Evolutionary conservation across 495 filamentous ascomycete species (phyloP).

Genomic region (Penicillium canescens): DNA sequence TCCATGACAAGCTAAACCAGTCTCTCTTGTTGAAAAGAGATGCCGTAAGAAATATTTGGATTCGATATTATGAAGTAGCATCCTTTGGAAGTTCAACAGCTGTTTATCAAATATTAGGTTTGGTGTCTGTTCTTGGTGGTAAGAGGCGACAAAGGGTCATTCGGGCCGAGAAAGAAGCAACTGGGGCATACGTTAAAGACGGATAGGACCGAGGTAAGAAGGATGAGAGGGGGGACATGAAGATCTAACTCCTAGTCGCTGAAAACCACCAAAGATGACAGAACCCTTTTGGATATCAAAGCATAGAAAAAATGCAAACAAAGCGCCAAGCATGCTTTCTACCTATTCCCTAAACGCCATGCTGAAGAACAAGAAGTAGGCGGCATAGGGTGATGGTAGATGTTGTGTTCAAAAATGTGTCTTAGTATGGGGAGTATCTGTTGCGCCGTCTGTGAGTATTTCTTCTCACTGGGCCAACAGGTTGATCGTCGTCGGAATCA

Average conservation of each 20-base stretch:
- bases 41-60: too few species aligned
- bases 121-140: too few species aligned
- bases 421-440: constrained; percentile 27
- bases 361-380: constrained; percentile 1
- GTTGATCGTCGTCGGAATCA: constrained; percentile 30
- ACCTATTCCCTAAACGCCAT: constrained; percentile 3
- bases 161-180: too few species aligned
- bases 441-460: constrained; percentile 15
- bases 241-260: not conserved
- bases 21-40: too few species aligned
- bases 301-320: not conserved
- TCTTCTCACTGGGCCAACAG: constrained; percentile 27
- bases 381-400: not conserved
- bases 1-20: too few species aligned
- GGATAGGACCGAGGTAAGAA: too few species aligned
- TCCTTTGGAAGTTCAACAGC: too few species aligned
- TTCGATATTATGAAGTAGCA: too few species aligned
- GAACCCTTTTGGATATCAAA: not conserved
- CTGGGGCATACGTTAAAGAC: too few species aligned
- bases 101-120: too few species aligned
- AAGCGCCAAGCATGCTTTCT: constrained; percentile 3
- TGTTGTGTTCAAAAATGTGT: not conserved
- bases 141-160: too few species aligned
- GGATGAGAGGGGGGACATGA: not conserved
- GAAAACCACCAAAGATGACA: not conserved